Percentiles rank a stretch among this genome's conserved stretches.
Conservation (phyloP, 2,329 filamentous ascomycete species). For the Colletotrichum caudatum region DNA sequence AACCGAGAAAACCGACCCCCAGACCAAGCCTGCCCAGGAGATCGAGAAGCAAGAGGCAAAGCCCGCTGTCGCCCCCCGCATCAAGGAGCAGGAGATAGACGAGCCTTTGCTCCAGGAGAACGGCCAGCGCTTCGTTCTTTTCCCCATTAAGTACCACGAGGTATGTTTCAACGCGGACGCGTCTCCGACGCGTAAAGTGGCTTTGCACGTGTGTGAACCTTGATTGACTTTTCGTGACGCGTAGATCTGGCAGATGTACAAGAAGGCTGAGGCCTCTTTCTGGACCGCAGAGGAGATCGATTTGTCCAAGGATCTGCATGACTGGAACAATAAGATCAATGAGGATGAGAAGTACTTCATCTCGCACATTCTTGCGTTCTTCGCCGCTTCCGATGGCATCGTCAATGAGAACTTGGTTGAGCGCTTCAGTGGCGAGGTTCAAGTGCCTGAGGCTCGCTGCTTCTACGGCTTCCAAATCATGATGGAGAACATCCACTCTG, state of each 20-base stretch:
- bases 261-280: conserved; percentile 99
- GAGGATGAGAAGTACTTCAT: conserved; percentile 99
- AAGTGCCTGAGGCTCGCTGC: conserved; percentile 97
- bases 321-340: conserved; percentile 98
- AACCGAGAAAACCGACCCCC: conserved; percentile 69
- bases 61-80: conserved; percentile 58
- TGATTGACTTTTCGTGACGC: conserved; percentile 53
- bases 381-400: conserved; percentile 97
- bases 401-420: conserved; percentile 99
- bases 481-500: conserved; percentile 99
- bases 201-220: conserved; percentile 45
- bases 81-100: conserved; percentile 78
- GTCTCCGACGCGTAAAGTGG: conserved; percentile 77
- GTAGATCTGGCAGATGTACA: conserved; percentile 99
- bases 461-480: conserved; percentile 99
- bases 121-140: conserved; percentile 94
- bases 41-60: conserved; percentile 59
- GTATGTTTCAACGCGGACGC: conserved; percentile 69
- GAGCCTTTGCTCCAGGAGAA: conserved; percentile 97
- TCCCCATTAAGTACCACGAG: conserved; percentile 99
- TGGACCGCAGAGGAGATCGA: conserved; percentile 99
- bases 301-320: conserved; percentile 97
- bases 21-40: conserved; percentile 69
- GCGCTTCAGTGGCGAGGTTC: conserved; percentile 96
- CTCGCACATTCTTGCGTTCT: conserved; percentile 98